Conservation (phyloP, 1,284 basidiomycete species). For the Volvariella volvacea region DNA sequence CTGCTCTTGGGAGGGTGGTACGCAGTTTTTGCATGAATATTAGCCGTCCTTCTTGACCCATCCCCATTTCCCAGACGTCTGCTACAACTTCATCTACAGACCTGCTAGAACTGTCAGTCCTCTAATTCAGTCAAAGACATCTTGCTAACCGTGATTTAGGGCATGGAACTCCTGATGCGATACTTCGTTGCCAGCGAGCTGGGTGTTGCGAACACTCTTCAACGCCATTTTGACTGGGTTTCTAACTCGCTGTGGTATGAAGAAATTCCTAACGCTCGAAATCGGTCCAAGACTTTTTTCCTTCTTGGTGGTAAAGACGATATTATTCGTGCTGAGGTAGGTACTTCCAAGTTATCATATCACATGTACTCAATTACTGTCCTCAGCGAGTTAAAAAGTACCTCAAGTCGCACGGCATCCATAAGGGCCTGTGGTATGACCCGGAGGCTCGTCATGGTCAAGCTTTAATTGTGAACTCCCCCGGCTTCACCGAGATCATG, state of each 20-base stretch:
- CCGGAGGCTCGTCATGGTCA: constrained; percentile 67
- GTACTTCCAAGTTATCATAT: constrained; percentile 11
- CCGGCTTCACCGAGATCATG: constrained; percentile 54
- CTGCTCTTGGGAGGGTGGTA: constrained; percentile 86
- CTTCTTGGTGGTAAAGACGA: constrained; percentile 77
- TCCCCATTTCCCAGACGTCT: constrained; percentile 52
- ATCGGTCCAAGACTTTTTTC: constrained; percentile 56
- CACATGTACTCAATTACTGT: constrained; percentile 3
- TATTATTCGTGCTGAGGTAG: constrained; percentile 68
- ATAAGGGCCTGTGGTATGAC: constrained; percentile 66
- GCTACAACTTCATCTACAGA: constrained; percentile 83
- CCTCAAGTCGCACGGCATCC: constrained; percentile 69
- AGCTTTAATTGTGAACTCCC: constrained; percentile 52
- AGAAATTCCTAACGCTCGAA: constrained; percentile 74
- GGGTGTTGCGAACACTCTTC: constrained; percentile 80
- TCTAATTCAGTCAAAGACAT: not conserved
- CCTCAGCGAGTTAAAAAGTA: constrained; percentile 68
- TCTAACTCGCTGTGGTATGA: constrained; percentile 87
- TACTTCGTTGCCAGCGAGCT: constrained; percentile 85
- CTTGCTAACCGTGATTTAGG: constrained; percentile 30
- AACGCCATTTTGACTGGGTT: constrained; percentile 80
- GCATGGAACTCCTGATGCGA: constrained; percentile 71
- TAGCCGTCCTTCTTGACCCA: constrained; percentile 1
- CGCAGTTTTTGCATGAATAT: constrained; percentile 12
- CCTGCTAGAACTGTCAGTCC: constrained; percentile 48